Evolutionary conservation across 2,329 filamentous ascomycete species (phyloP), one percentile per base, ranked within the genome.

Genomic region (Phoma herbarum): DNA sequence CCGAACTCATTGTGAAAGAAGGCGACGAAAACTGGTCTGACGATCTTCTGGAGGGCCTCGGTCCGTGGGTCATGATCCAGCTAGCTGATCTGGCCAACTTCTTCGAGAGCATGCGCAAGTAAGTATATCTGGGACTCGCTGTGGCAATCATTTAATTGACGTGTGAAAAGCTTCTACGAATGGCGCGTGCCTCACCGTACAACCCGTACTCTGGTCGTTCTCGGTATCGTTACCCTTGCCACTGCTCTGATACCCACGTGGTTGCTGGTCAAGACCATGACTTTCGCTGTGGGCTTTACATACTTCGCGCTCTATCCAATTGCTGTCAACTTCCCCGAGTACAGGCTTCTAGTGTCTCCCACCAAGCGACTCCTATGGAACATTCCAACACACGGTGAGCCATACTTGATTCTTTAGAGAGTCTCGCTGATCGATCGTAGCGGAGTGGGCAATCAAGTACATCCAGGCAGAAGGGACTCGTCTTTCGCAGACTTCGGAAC

Each of bases 281-380:
- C 71, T 11, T 68, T 77, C 22, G 45, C 58, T 4, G 28, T 66
- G 8, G 76, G 75, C 3, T 20, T 76, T 8, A 61, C 62, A 0
- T 77, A 75, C 60, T 79, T 78, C 49, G 63, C 64, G 4, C 67
- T 73, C n/a, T 77, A 72, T 50, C 76, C 75, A 3, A 60, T 78
- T 7, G 68, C 70, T 8, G 69, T 63, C 16, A 68, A 71, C 4
- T 72, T 74, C 37, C 75, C 75, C 1, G 64, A 73, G 23, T 78
- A 78, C 50, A 66, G 75, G 7, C 70, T 78, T 0, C 59, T 78
- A 3, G 71, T 75, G 1, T 77, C 75, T 11, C 74, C 72, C 2
- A 57, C 68, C 2, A 77, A 75, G 50, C 75, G 71, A 35, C 23
- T 71, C 2, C 59, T 79, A 6, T 78, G 76, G 74, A 70, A 77